Evolutionary conservation across 2,329 filamentous ascomycete species (phyloP).

Genomic region (Fusarium sp.): DNA sequence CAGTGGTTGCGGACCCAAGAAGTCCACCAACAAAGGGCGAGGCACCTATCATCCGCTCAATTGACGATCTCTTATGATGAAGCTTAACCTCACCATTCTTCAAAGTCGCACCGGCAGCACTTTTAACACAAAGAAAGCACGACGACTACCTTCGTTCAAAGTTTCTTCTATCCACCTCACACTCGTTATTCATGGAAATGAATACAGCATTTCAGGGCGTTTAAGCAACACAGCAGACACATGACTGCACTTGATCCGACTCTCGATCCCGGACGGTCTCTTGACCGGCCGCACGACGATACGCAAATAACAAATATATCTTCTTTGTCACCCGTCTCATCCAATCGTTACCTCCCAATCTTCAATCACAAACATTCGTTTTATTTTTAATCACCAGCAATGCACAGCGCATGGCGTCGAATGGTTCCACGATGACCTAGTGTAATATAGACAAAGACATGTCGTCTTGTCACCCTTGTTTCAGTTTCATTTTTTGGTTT

Average conservation of each 20-base stretch:
- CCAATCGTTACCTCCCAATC: conserved; percentile 34
- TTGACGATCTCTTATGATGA: conserved; percentile 78
- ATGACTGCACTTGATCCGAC: conserved; percentile 20
- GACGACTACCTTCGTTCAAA: conserved; percentile 22
- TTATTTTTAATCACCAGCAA: conserved; percentile 31
- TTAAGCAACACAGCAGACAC: conserved; percentile 26
- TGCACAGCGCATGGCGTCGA: conserved; percentile 47
- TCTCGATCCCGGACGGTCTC: conserved; percentile 25
- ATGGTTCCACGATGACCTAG: conserved; percentile 41
- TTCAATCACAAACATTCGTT: conserved; percentile 38
- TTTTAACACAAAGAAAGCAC: conserved; percentile 5
- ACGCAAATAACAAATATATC: conserved; percentile 40
- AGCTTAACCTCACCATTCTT: conserved; percentile 1
- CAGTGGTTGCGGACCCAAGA: conserved; percentile 72
- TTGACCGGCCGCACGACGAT: conserved; percentile 41
- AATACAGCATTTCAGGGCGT: conserved; percentile 43
- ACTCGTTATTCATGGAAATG: conserved; percentile 33
- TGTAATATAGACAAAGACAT: conserved; percentile 48
- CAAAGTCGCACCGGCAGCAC: conserved; percentile 8
- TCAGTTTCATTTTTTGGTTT: conserved; percentile 40
- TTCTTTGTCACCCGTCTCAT: conserved; percentile 41
- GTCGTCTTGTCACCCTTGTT: conserved; percentile 36
- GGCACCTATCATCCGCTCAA: conserved; percentile 80
- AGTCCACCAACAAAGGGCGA: conserved; percentile 81
- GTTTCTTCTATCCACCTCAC: conserved; percentile 18